Evolutionary conservation across 2,329 filamentous ascomycete genomes (phyloP).

Genomic region (Paecilomyces sp.): DNA sequence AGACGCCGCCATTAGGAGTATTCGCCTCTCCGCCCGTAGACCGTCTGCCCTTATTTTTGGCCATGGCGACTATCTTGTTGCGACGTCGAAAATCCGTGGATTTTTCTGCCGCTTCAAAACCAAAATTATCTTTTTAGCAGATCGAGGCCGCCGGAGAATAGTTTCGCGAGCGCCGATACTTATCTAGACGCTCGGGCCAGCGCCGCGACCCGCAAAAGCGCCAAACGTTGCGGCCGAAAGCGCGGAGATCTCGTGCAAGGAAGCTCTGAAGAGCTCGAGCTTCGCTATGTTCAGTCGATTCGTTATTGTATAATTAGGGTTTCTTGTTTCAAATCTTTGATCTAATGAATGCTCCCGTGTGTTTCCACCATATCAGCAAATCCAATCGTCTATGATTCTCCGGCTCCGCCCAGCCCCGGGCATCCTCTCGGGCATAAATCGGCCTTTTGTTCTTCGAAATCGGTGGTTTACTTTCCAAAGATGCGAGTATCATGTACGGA

Average conservation of each 20-base stretch:
- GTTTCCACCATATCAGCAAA: neutral
- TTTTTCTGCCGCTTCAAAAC: conserved; percentile 25
- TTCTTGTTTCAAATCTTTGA: neutral
- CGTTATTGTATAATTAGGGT: neutral
- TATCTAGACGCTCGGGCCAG: conserved; percentile 9
- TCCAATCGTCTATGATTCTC: conserved; percentile 17
- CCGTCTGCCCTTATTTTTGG: conserved; percentile 30
- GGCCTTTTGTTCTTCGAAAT: conserved; percentile 16
- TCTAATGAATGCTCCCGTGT: conserved; percentile 2
- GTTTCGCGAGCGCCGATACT: conserved; percentile 10
- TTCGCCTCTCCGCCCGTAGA: conserved; percentile 17
- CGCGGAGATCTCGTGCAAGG: neutral
- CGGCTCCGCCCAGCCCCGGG: conserved; percentile 16
- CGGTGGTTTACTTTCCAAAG: conserved; percentile 10
- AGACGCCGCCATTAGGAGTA: conserved; percentile 9
- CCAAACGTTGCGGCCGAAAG: neutral
- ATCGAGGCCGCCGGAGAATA: conserved; percentile 19
- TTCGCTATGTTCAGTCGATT: neutral
- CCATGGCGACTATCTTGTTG: conserved; percentile 22
- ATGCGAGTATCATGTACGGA: conserved; percentile 31
- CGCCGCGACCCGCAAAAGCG: neutral
- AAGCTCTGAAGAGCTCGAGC: neutral
- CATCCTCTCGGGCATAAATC: conserved; percentile 16
- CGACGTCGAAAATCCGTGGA: conserved; percentile 2
- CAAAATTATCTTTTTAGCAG: conserved; percentile 10